A percentile compares a stretch with the other conserved stretches of the same genome.
These are phyloP conservation scores for Coniferiporia weirii DNA, from an alignment of 1,284 basidiomycete species.

Conservation along the genomic window DNA sequence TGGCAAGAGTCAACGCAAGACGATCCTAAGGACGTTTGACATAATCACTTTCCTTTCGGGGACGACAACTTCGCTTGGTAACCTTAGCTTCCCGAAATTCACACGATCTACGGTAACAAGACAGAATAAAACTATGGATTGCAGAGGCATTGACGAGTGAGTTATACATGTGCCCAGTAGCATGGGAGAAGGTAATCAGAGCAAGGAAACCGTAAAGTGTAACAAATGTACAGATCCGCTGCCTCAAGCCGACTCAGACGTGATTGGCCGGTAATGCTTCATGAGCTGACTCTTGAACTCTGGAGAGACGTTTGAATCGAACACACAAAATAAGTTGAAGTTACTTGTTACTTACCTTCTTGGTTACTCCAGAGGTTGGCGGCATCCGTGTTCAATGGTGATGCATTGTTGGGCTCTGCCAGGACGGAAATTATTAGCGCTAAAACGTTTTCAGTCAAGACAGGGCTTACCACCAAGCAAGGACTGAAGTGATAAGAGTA, in stretches of 20 bases:
- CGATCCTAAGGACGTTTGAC: background rate
- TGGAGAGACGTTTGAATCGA: constrained; percentile 24
- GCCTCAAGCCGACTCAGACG: constrained; percentile 38
- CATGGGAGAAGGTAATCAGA: constrained; percentile 9
- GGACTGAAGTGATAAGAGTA: constrained; percentile 81
- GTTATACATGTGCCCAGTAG: constrained; percentile 8
- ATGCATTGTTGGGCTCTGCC: constrained; percentile 86
- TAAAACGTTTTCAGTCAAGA: background rate
- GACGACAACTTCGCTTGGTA: background rate
- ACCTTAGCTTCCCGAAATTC: background rate
- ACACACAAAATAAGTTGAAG: background rate
- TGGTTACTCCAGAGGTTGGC: constrained; percentile 70
- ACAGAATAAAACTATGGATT: constrained; percentile 1
- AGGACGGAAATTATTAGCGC: background rate
- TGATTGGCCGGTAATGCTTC: constrained; percentile 65
- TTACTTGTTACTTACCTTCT: constrained; percentile 41
- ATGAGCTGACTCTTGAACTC: constrained; percentile 69
- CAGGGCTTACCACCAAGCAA: constrained; percentile 65
- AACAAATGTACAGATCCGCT: background rate
- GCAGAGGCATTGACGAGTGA: background rate
- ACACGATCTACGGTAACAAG: background rate
- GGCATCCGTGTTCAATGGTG: constrained; percentile 79
- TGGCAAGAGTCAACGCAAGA: background rate
- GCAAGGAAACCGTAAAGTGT: constrained; percentile 3
- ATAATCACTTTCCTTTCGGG: background rate